Evolutionary conservation across 305 asterid genomes (phyloP), one percentile per base, ranked within the genome.

Genomic region (Solanum aculeatissimum): DNA sequence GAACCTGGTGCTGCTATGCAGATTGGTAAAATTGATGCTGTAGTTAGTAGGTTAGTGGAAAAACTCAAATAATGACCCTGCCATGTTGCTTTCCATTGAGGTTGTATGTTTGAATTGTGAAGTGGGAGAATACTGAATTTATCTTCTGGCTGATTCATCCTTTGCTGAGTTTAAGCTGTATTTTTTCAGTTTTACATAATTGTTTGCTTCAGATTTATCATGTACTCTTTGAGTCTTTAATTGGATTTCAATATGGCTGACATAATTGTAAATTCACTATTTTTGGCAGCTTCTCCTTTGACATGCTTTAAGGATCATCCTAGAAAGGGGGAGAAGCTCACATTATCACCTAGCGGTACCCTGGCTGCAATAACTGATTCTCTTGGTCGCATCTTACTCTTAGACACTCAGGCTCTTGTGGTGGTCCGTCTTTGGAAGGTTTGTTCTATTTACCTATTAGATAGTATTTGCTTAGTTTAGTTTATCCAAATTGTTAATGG

Each of bases 371-470:
- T 97, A 88, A 93, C 99, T 4, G 98, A 97, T 90, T 97, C 98
- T 23, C 96, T 95, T 63, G 99, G 99, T 57, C 95, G 99, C 75
- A 94, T 97, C 87, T 89, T 97, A 91, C 97, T 97, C 88, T 88
- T 97, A 70, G 99, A 97, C 90, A 93, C 98, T 16, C 97, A 92
- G 88, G 99, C 98, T 35, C 97, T 94, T 85, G 94, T 95, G 70
- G 99, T 97, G 62, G 99, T 97, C 81, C 97, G 97, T 53, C 85
- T 95, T 47, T 97, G 99, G 99, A 97, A 97, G 99, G 99, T 95
- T 86, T 47, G 80, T 54, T 77, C 49, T 51, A 62, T 9, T 74
- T 80, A 14, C 38, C 23, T 47, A 14, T 60, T 66, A 68, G 51
- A 32, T 13, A 55, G 80, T 25, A 40, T 71, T 53, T 54, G 29